These are phyloP conservation scores for Yamadazyma scolyti DNA, from an alignment of 805 yeast genomes.

Conservation along the genomic window DNA sequence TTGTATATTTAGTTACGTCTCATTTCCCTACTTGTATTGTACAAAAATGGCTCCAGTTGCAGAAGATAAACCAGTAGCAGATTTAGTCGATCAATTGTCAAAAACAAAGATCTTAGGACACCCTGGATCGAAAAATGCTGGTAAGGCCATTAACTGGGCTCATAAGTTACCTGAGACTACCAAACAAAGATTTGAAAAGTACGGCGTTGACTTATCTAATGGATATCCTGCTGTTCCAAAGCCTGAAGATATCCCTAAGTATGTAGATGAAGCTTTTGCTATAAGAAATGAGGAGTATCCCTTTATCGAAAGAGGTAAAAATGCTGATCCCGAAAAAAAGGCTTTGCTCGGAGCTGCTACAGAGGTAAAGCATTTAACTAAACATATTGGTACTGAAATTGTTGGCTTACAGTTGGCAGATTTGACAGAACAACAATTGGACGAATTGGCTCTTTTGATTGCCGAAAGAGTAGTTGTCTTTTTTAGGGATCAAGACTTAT, in stretches of 20 bases:
- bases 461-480: conserved; percentile 29
- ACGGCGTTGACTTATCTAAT: conserved; percentile 20
- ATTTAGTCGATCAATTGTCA: too few relatives aligned
- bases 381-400: conserved; percentile 27
- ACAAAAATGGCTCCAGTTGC: too few relatives aligned
- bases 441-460: conserved; percentile 25
- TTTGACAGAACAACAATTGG: conserved; percentile 23
- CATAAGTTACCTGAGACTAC: conserved; percentile 20
- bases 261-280: conserved; percentile 25
- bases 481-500: conserved; percentile 28
- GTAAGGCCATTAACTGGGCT: conserved; percentile 9
- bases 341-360: conserved; percentile 24
- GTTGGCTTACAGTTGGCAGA: conserved; percentile 26
- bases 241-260: conserved; percentile 20
- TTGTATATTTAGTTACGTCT: too few relatives aligned
- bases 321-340: conserved; percentile 31
- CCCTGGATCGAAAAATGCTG: neutral
- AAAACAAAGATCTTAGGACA: neutral
- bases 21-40: too few relatives aligned
- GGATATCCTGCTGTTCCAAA: conserved; percentile 25
- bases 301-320: conserved; percentile 24
- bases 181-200: conserved; percentile 19
- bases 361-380: conserved; percentile 23
- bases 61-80: too few relatives aligned
- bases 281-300: conserved; percentile 19